A percentile compares a stretch with the other conserved stretches of the same genome.
These are phyloP conservation scores for Aquanectria penicillioides DNA, from an alignment of 2,329 filamentous ascomycete species.

Conservation along the genomic window DNA sequence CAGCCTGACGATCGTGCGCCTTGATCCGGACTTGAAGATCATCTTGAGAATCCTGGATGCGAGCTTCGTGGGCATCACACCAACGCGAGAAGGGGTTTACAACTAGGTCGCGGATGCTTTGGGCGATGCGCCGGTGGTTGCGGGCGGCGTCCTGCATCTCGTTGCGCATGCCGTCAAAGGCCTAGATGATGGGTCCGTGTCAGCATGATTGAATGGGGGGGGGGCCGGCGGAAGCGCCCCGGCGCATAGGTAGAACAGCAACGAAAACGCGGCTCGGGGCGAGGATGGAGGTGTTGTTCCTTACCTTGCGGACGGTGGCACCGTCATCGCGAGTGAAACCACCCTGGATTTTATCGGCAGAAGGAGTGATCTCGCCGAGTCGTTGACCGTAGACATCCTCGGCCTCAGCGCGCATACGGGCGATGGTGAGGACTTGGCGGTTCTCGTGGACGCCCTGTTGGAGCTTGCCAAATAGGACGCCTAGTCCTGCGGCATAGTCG, in stretches of 20 bases:
- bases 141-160: slow-evolving; percentile 93
- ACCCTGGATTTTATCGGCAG: slow-evolving; percentile 82
- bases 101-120: slow-evolving; percentile 95
- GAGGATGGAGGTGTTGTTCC: slow-evolving; percentile 7
- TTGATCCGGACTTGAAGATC: slow-evolving; percentile 92
- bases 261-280: background rate
- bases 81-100: slow-evolving; percentile 93
- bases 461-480: slow-evolving; percentile 94
- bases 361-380: slow-evolving; percentile 82
- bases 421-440: slow-evolving; percentile 90
- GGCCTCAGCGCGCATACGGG: slow-evolving; percentile 93
- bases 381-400: slow-evolving; percentile 89
- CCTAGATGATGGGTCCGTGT: slow-evolving; percentile 60
- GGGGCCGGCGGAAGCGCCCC: too few relatives aligned
- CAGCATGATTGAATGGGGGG: slow-evolving; percentile 5
- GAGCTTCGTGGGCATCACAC: slow-evolving; percentile 93
- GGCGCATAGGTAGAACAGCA: slow-evolving; percentile 4
- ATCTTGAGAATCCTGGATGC: slow-evolving; percentile 93
- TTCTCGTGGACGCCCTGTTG: slow-evolving; percentile 97
- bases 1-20: slow-evolving; percentile 90
- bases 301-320: slow-evolving; percentile 92
- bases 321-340: slow-evolving; percentile 94
- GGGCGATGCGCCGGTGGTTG: slow-evolving; percentile 94
- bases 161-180: slow-evolving; percentile 89
- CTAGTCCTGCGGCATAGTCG: slow-evolving; percentile 95